Conservation (phyloP, 164 flowering plant genomes). For the Buxus sempervirens region DNA sequence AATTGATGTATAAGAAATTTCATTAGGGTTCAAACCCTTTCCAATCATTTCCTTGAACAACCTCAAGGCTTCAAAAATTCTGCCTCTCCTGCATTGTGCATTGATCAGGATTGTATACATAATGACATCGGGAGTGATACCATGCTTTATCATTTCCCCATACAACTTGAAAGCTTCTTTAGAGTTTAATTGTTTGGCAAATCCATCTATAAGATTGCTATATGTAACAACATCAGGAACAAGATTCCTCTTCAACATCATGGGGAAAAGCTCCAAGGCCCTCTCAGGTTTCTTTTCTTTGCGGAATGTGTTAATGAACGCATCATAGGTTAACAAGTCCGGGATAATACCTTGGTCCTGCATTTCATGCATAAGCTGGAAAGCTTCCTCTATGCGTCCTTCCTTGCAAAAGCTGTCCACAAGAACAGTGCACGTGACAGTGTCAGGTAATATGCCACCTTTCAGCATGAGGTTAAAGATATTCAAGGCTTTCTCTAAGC, state of each 20-base stretch:
- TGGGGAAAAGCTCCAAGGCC: slow-evolving; percentile 29
- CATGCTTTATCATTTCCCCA: no score
- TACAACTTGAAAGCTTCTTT: no score
- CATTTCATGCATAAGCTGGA: slow-evolving; percentile 31
- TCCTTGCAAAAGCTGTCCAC: slow-evolving; percentile 26
- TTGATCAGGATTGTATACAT: slow-evolving; percentile 29
- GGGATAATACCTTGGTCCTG: slow-evolving; percentile 20
- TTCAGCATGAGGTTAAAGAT: slow-evolving; percentile 22
- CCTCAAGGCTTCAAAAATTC: slow-evolving; percentile 25
- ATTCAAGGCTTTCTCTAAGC: slow-evolving; percentile 28
- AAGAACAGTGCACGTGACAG: slow-evolving; percentile 24
- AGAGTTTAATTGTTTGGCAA: no score
- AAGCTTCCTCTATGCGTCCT: slow-evolving; percentile 30
- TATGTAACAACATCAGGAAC: no score
- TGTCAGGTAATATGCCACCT: slow-evolving; percentile 19
- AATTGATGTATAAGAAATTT: slow-evolving; percentile 32
- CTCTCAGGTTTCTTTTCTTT: slow-evolving; percentile 19
- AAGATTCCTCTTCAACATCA: no score
- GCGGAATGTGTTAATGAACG: slow-evolving; percentile 27
- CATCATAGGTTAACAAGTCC: slow-evolving; percentile 28
- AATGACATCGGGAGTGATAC: no score
- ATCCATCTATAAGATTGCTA: no score
- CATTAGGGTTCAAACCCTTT: slow-evolving; percentile 32
- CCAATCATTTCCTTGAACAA: slow-evolving; percentile 28
- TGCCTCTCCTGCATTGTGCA: slow-evolving; percentile 10